Conservation (phyloP, 2,329 filamentous ascomycete genomes). For the Phyllosticta citriasiana region DNA sequence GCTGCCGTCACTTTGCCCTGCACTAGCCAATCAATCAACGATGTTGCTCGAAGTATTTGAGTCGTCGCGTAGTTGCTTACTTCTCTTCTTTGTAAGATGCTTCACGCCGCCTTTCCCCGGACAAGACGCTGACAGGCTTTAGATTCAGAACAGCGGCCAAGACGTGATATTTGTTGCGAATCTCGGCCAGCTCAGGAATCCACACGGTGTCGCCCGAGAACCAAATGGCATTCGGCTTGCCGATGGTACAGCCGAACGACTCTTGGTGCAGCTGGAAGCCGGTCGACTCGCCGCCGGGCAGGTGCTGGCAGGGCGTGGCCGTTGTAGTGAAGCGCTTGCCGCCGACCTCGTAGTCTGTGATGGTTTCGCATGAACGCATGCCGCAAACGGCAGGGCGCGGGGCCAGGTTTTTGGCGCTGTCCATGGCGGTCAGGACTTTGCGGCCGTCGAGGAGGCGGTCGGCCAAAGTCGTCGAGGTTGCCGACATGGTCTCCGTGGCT, state of each 20-base stretch:
- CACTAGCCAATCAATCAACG: too few relatives aligned
- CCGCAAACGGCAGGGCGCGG: constrained; percentile 33
- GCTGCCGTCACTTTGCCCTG: too few relatives aligned
- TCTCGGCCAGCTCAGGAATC: constrained; percentile 24
- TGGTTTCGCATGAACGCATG: constrained; percentile 21
- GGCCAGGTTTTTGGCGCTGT: constrained; percentile 35
- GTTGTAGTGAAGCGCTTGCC: constrained; percentile 31
- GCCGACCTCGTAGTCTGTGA: constrained; percentile 16
- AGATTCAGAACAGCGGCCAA: constrained; percentile 8
- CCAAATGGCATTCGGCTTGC: constrained; percentile 37
- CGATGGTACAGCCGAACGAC: constrained; percentile 30
- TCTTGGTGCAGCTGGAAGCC: constrained; percentile 34
- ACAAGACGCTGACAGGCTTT: too few relatives aligned
- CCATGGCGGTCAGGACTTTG: constrained; percentile 36
- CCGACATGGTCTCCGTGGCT: constrained; percentile 44
- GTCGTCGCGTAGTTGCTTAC: too few relatives aligned
- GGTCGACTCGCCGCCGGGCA: constrained; percentile 35
- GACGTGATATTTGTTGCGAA: constrained; percentile 10
- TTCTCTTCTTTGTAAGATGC: too few relatives aligned
- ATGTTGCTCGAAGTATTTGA: too few relatives aligned
- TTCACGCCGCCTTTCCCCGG: too few relatives aligned
- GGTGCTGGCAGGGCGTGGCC: constrained; percentile 35
- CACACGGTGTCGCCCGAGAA: constrained; percentile 43
- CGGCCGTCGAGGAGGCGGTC: constrained; percentile 37
- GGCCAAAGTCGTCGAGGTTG: constrained; percentile 40